Percentiles rank a stretch among this genome's conserved stretches.
These are phyloP conservation scores for Capsicum rhomboideum DNA, from an alignment of 257 asterid species.

Conservation along the genomic window DNA sequence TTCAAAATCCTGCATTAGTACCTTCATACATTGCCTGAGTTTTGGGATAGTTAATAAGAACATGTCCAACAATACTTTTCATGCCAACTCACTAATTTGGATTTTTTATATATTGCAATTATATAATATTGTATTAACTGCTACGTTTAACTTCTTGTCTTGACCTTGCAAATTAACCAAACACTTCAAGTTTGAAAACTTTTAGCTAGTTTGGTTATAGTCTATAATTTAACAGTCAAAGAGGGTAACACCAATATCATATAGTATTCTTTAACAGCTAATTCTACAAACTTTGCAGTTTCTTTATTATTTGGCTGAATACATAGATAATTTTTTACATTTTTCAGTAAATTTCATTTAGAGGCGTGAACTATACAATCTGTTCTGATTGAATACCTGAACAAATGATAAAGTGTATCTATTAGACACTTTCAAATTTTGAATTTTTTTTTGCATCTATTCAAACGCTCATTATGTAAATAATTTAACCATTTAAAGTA, in stretches of 20 bases:
- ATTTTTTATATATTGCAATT: not conserved
- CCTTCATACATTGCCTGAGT: not conserved
- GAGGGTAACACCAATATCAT: not conserved
- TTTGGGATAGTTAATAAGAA: not conserved
- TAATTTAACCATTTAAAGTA: not conserved
- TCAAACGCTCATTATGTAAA: not conserved
- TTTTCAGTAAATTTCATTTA: not conserved
- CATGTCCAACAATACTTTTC: not conserved
- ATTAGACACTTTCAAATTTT: not conserved
- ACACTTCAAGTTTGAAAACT: not conserved
- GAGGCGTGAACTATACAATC: not conserved
- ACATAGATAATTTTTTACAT: not conserved
- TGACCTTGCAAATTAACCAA: not conserved
- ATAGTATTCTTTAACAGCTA: not conserved
- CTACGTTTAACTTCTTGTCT: not conserved
- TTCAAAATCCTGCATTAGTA: not conserved
- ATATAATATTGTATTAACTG: not conserved
- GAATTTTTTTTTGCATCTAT: too few species aligned
- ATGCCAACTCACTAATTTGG: not conserved
- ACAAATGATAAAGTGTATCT: not conserved
- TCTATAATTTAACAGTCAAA: not conserved
- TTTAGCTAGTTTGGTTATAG: not conserved
- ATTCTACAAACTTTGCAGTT: not conserved
- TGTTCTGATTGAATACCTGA: too few species aligned
- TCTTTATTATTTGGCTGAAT: not conserved